Evolutionary conservation across 768 basidiomycete genomes (phyloP).

Genomic region (Gautieria morchelliformis): DNA sequence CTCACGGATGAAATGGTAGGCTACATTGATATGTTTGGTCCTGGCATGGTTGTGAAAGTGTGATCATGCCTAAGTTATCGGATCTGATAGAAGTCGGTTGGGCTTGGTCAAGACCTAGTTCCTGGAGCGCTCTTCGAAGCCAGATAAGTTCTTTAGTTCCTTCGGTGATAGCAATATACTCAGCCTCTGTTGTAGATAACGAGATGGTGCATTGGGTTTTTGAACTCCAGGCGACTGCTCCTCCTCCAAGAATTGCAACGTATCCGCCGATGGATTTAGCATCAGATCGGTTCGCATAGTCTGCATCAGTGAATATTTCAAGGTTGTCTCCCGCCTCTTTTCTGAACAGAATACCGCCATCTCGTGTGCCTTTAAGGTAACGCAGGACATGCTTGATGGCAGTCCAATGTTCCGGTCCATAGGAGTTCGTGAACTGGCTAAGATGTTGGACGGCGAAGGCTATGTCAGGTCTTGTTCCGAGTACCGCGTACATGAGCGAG

Average conservation of each 20-base stretch:
- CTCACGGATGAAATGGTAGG: too few relatives aligned
- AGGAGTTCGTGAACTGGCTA: slow-evolving; percentile 16
- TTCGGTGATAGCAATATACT: slow-evolving; percentile 17
- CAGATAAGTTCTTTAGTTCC: slow-evolving; percentile 9
- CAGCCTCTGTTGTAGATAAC: slow-evolving; percentile 15
- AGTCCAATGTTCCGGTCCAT: slow-evolving; percentile 15
- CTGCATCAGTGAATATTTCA: slow-evolving; percentile 14
- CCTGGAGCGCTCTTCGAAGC: slow-evolving; percentile 11
- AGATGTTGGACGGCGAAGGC: slow-evolving; percentile 18
- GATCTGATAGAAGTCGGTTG: too few relatives aligned
- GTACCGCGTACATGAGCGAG: slow-evolving; percentile 22
- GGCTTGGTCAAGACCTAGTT: slow-evolving; percentile 7
- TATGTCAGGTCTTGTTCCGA: slow-evolving; percentile 25
- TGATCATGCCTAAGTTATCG: too few relatives aligned
- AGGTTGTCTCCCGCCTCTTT: not conserved
- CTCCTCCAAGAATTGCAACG: slow-evolving; percentile 10
- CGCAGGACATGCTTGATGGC: slow-evolving; percentile 18
- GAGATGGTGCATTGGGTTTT: slow-evolving; percentile 8
- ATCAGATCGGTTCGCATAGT: slow-evolving; percentile 15
- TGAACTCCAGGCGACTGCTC: slow-evolving; percentile 7
- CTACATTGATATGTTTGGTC: too few relatives aligned
- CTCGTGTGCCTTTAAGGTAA: slow-evolving; percentile 21
- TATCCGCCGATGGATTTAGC: slow-evolving; percentile 15
- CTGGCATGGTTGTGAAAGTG: too few relatives aligned
- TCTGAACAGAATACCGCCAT: slow-evolving; percentile 4